Evolutionary conservation across 2,329 filamentous ascomycete genomes (phyloP).

Genomic region (Samsoniella hepiali): DNA sequence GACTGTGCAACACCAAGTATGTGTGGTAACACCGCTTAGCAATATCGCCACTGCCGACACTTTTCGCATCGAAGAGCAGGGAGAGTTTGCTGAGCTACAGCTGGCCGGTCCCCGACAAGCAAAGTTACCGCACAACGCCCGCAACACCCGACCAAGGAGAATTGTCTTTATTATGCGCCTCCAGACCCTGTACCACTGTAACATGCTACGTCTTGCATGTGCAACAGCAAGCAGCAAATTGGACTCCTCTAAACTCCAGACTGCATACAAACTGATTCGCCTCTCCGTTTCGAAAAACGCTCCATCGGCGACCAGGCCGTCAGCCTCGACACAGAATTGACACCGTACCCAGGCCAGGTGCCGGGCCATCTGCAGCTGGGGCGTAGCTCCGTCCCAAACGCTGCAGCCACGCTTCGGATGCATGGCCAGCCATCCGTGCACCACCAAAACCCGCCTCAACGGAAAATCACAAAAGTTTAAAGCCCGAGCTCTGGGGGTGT

Average conservation of each 20-base stretch:
- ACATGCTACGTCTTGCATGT: not conserved
- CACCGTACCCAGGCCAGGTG: not conserved
- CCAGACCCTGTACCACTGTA: not conserved
- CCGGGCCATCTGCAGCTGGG: not conserved
- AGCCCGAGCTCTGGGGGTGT: slow-evolving; percentile 8
- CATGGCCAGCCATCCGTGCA: slow-evolving; percentile 1
- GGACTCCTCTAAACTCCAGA: not conserved
- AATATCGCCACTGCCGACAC: not conserved
- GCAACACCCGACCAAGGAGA: no score
- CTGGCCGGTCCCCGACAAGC: not conserved
- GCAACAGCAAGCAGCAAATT: not conserved
- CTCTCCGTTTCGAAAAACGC: not conserved
- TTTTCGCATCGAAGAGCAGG: no score
- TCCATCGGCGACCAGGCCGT: not conserved
- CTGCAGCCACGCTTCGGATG: slow-evolving; percentile 13
- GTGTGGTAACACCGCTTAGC: not conserved
- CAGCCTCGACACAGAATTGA: not conserved
- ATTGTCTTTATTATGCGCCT: not conserved
- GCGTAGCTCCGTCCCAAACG: slow-evolving; percentile 6
- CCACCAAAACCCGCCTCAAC: not conserved
- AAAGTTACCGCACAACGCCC: not conserved
- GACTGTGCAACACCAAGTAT: not conserved
- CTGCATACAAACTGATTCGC: not conserved
- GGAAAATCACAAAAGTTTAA: not conserved
- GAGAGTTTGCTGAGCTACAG: not conserved